Base-by-base conservation (phyloP, 768 basidiomycete species). In the Gymnopilus junonius region DNA sequence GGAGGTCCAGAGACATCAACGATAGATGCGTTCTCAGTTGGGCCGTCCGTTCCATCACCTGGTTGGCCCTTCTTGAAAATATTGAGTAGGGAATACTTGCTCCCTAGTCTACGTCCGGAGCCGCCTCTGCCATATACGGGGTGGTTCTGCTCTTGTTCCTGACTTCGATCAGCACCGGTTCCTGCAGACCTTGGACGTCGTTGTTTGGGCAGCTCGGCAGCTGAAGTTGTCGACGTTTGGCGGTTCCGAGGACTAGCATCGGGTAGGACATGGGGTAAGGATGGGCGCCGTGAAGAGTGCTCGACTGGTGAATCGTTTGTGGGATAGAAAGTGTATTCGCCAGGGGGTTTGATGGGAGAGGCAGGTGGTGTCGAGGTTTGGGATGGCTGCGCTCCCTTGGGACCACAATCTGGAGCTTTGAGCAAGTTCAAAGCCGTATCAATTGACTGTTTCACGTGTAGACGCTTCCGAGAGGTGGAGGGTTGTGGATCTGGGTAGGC, bases 381-480 rank as follows among this genome's bases (percentile, higher is more conserved):
- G 10, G 39, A 59, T 43, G 70, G 56, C 55, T 67, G 64, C 40
- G 67, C 64, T 53, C 67, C 55, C 58, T 74, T 75, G 11, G 80
- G 71, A 34, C 71, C 67, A 51, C 54, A 71, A 57, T 74, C 78
- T 31, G 77, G 69, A 4, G 80, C 73, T 65, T 79, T 83, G 64
- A 83, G 74, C 72, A 84, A 81, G 58, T 86, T 82, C 65, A 91
- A 77, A 4, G 88, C 86, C 43, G 87, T 90, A 71, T 94, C 93
- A 62, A 93, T 85, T 1, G 92, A 93, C 40, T 87, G 86, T 73
- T 94, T 93, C 63, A 93, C 83, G 59, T 88, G 87, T 39, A 94
- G 65, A 34, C 87, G 84, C 79, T 60, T 39, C 58, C 58, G 67
- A 11, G 58, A 63, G n/a, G 64, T 59, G 37, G 77, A 69, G 48